Base-by-base conservation (phyloP, 1,139 yeast genomes). In the Hyphopichia burtonii region DNA sequence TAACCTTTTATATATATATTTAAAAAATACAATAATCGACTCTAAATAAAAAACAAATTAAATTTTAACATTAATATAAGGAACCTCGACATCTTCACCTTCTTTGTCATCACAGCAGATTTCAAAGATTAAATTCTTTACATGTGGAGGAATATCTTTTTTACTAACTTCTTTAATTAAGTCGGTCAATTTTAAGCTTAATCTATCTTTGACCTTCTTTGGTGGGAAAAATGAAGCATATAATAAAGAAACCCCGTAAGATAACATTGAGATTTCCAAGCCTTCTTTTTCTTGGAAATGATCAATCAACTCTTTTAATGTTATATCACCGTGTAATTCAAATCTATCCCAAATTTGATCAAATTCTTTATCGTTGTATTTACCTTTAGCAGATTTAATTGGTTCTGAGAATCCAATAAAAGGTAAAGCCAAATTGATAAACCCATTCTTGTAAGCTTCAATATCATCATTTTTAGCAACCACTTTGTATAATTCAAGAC, bases 381-480 rank as follows among this genome's bases (percentile, higher is more conserved):
- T 81, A 45, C 86, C 85, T 66, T 86, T 83, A 40, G 88, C 79
- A 31, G 96, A 87, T 40, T 84, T 83, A 56, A 93, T 82, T 42
- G 99, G 99, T 66, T 94, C 99, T 8, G 96, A 88, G 61, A 93
- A 93, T 9, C 96, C 99, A 61, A 94, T 80, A 71, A 94, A 93
- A 49, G 99, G 99, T 50, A 94, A 78, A 0, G 99, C 98, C 65
- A 93, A 74, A 59, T 90, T 93, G 46, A 91, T 79, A 57, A 93
- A 93, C 1, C 99, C 99, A 60, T 93, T 93, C 72, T 89, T 93
- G 69, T 83, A 93, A 53, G 86, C 85, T 61, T 93, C 99, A 56
- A 94, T 78, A 48, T 83, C 83, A 50, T 78, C 79, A 50, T 79
- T 72, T 19, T 73, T 71, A 55, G 87, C 96, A 42, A 83, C 89